Evolutionary conservation across 306 rosid genomes (phyloP).

Genomic region (Trifolium subterraneum): DNA sequence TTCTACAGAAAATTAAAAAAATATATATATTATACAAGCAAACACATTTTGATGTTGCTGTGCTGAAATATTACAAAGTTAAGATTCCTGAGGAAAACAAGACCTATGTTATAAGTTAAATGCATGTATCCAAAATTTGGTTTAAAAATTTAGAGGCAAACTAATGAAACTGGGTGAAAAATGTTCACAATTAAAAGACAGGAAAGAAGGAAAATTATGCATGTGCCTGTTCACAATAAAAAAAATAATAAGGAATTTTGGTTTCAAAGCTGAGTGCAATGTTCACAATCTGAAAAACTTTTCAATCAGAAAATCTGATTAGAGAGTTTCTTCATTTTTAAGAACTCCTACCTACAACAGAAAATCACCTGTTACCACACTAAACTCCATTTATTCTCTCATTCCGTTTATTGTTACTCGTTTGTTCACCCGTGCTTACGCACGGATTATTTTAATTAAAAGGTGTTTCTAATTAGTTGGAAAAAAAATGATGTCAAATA

Average conservation of each 20-base stretch:
- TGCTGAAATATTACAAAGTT: conserved; percentile 15
- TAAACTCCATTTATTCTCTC: background rate
- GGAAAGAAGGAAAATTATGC: background rate
- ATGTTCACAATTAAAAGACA: background rate
- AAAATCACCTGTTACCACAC: background rate
- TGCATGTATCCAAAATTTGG: too few species aligned
- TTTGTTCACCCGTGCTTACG: too few species aligned
- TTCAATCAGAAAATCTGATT: background rate
- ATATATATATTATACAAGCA: background rate
- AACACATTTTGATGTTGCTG: background rate
- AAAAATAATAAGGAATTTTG: background rate
- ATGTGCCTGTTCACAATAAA: background rate
- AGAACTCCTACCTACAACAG: background rate
- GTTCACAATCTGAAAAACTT: too few species aligned
- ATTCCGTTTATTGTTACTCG: too few species aligned
- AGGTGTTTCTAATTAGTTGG: too few species aligned
- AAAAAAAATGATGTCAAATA: too few species aligned
- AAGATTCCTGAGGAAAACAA: background rate
- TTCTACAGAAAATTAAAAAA: too few species aligned
- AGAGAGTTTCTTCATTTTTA: background rate
- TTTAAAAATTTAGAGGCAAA: background rate
- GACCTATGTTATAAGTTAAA: too few species aligned
- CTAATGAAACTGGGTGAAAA: background rate
- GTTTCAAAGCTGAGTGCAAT: background rate
- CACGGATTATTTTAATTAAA: too few species aligned